A percentile compares a stretch with the other conserved stretches of the same genome.
Conservation (phyloP, 805 yeast species). For the Brettanomyces sp. region DNA sequence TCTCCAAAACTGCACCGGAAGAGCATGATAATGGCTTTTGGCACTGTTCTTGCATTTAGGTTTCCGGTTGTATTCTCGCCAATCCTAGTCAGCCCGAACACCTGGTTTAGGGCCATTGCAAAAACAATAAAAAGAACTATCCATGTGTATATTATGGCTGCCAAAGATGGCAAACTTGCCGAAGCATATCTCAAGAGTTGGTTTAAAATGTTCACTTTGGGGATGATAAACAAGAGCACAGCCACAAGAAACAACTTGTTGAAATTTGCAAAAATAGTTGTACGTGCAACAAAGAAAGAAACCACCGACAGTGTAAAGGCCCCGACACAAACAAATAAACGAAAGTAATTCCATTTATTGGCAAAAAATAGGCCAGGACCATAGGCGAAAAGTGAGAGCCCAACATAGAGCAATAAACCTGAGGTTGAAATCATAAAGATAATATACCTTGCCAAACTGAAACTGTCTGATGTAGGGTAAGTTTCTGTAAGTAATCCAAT, state of each 20-base stretch:
- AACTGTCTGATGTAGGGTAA: constrained; percentile 37
- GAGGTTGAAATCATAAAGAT: constrained; percentile 42
- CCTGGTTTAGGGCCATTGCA: constrained; percentile 88
- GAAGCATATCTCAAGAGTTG: constrained; percentile 75
- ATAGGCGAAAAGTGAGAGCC: constrained; percentile 40
- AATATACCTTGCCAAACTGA: constrained; percentile 30
- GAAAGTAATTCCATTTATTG: constrained; percentile 59
- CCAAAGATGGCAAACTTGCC: constrained; percentile 67
- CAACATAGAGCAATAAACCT: constrained; percentile 34
- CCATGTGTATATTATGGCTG: constrained; percentile 82
- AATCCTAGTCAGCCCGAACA: constrained; percentile 77
- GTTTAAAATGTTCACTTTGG: constrained; percentile 61
- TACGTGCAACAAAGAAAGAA: constrained; percentile 31
- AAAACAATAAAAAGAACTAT: constrained; percentile 68
- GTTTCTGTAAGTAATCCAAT: constrained; percentile 52
- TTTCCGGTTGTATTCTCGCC: constrained; percentile 69
- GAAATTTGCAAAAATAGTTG: constrained; percentile 41
- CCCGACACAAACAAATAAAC: constrained; percentile 38
- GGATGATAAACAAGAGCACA: constrained; percentile 51
- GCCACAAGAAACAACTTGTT: constrained; percentile 57
- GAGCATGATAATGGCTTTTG: constrained; percentile 68
- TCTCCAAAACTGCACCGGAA: constrained; percentile 91
- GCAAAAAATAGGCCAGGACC: constrained; percentile 38
- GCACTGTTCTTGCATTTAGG: constrained; percentile 74
- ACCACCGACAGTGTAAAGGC: constrained; percentile 44